These are phyloP conservation scores for Dendryphion nanum DNA, from an alignment of 2,329 filamentous ascomycete genomes.

Conservation along the genomic window DNA sequence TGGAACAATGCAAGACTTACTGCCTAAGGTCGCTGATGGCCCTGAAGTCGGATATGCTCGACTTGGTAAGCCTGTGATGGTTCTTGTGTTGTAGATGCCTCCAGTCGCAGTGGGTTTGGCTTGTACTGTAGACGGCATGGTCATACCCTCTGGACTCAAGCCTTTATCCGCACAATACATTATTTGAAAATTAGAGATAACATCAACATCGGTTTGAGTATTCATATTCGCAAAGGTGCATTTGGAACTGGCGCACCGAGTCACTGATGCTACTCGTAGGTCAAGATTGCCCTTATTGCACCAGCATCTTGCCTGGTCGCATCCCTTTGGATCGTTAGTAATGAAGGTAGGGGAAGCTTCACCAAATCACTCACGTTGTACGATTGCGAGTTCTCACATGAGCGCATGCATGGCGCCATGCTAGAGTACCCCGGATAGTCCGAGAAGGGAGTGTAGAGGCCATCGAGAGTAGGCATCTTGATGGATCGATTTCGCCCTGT, in stretches of 20 bases:
- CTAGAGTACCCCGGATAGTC: constrained; percentile 6
- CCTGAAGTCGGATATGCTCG: constrained; percentile 2
- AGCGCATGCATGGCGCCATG: constrained; percentile 15
- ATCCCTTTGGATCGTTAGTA: constrained; percentile 9
- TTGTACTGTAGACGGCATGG: constrained; percentile 8
- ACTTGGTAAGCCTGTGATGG: background rate
- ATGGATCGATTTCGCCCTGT: no score
- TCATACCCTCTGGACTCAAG: constrained; percentile 10
- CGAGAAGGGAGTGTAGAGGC: constrained; percentile 8
- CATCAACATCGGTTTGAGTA: constrained; percentile 10
- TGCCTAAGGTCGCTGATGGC: background rate
- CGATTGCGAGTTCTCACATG: constrained; percentile 5
- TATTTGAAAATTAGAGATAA: constrained; percentile 10
- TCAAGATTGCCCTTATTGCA: constrained; percentile 18
- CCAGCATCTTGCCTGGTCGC: constrained; percentile 14
- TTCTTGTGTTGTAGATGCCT: constrained; percentile 2
- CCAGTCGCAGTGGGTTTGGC: constrained; percentile 6
- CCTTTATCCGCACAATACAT: constrained; percentile 11
- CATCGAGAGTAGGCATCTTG: constrained; percentile 10
- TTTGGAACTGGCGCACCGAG: constrained; percentile 8
- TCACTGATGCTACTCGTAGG: constrained; percentile 6
- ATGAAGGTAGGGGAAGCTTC: background rate
- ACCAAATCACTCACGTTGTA: constrained; percentile 10
- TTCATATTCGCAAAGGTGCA: constrained; percentile 17
- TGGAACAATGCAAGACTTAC: constrained; percentile 1